Evolutionary conservation across 2,329 filamentous ascomycete species (phyloP), one percentile per base, ranked within the genome.

Genomic region (Aureobasidium namibiae): DNA sequence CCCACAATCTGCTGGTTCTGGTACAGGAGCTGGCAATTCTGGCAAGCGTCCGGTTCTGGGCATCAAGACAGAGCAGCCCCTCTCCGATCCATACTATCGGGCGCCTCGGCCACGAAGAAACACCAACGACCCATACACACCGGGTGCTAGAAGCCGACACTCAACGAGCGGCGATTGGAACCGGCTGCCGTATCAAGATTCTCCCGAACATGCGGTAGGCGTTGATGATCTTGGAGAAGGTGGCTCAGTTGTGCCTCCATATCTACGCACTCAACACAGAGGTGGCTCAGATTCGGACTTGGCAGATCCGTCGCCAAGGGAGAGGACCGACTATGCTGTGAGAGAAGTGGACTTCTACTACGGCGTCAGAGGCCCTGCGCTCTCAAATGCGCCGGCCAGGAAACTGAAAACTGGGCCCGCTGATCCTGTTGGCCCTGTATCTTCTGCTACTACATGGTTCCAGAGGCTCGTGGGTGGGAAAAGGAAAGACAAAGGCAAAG

Each of bases 331-430:
- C 69, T 97, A 97, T 69, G 87, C 92, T 1, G 94, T 92, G 0
- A 87, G 94, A 59, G 94, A 99, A 72, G 90, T 95, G 0, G 94
- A 99, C 71, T 96, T 96, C 67, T 97, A 97, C 74, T 97, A 99
- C 67, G 89, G 91, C 10, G 88, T 95, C 16, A 85, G 94, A 34
- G 94, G 94, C 0, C 90, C 91, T 21, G 90, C 92, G 1, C 76
- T 97, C 13, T 88, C 90, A 1, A 85, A 85, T 3, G 52, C 42
- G 14, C 88, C 88, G 0, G 90, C 89, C 21, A 82, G 94, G 52
- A 92, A 89, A 69, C 78, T 96, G 53, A 92, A 94, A 67, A 99
- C 94, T 4, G 94, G 94, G 0, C 94, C 94, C 2, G 91, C 92
- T 9, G 92, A 99, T 75, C 94, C 94, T 0, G 96, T 92, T 38